phyloP scores from a whole-genome alignment of 441 rosid species.

The Theobroma grandiflorum region DNA sequence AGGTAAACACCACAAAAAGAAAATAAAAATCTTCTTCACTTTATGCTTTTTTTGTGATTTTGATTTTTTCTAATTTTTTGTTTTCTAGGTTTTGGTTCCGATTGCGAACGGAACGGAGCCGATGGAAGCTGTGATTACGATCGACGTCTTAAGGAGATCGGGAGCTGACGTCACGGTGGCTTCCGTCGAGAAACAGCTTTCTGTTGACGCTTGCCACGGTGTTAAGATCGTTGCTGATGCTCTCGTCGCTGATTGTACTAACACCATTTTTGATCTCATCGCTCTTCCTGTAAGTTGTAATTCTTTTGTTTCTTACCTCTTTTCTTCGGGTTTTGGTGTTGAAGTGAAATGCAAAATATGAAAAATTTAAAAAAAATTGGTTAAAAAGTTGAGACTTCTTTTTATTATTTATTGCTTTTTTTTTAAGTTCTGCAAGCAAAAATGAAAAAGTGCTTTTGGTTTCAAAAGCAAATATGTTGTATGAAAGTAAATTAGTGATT shows the following conservation, averaged over 20 bases:
- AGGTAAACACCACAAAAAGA: slow-evolving; percentile 38
- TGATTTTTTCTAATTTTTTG: not conserved
- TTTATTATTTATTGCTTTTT: not conserved
- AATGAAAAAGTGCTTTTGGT: not conserved
- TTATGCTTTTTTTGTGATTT: not conserved
- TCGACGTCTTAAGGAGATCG: slow-evolving; percentile 79
- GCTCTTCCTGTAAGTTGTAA: slow-evolving; percentile 68
- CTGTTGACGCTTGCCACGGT: slow-evolving; percentile 73
- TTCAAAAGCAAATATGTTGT: not conserved
- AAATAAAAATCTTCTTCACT: not conserved
- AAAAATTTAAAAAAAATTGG: not conserved
- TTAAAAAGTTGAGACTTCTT: not conserved
- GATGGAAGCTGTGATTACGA: slow-evolving; percentile 84
- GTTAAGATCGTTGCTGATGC: slow-evolving; percentile 80
- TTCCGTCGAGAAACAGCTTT: slow-evolving; percentile 73
- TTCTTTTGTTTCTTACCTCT: not conserved
- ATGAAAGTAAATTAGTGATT: not conserved
- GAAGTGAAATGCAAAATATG: not conserved
- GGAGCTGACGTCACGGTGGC: slow-evolving; percentile 89
- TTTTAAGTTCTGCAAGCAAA: not conserved
- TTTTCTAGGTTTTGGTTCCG: slow-evolving; percentile 80
- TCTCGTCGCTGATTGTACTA: slow-evolving; percentile 58
- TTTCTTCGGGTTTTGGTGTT: not conserved
- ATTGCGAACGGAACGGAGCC: slow-evolving; percentile 94
- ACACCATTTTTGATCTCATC: slow-evolving; percentile 71